These are phyloP conservation scores for Brassica hybrid DNA, from an alignment of 441 rosid species.

Conservation along the genomic window DNA sequence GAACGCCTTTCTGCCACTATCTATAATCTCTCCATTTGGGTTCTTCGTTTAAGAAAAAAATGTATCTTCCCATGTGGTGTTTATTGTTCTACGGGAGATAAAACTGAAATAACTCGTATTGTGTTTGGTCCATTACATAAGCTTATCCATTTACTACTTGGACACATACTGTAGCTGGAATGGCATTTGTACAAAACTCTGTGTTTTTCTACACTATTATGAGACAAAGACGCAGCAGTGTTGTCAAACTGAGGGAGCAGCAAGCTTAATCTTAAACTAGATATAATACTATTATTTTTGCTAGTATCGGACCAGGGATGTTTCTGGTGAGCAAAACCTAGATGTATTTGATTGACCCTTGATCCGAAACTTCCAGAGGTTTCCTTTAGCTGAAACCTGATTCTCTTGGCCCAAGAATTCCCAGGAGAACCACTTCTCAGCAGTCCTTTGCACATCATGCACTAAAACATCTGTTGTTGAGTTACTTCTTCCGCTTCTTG, in stretches of 20 bases:
- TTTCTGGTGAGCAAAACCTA: constrained; percentile 62
- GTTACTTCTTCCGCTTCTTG: constrained; percentile 51
- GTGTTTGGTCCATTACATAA: neutral
- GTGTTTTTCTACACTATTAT: neutral
- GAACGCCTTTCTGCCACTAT: neutral
- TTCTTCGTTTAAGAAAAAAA: neutral
- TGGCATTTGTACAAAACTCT: constrained; percentile 8
- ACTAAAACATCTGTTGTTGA: constrained; percentile 56
- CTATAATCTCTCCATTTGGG: neutral
- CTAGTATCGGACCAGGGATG: constrained; percentile 35
- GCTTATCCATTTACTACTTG: constrained; percentile 7
- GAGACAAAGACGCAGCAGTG: constrained; percentile 6
- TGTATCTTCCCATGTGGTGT: neutral
- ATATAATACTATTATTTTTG: constrained; percentile 10
- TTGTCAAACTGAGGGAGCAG: constrained; percentile 5
- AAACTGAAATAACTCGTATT: constrained; percentile 9
- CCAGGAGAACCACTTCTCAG: constrained; percentile 73
- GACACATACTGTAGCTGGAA: constrained; percentile 10
- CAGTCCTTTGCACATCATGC: constrained; percentile 62
- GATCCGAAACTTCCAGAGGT: constrained; percentile 58
- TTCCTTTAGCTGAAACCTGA: constrained; percentile 61
- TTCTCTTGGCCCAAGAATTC: constrained; percentile 73
- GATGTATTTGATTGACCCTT: constrained; percentile 53
- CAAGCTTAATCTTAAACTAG: neutral
- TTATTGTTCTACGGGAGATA: constrained; percentile 15